Evolutionary conservation across 2,329 filamentous ascomycete species (phyloP).

Genomic region (Tolypocladium ovalisporum): DNA sequence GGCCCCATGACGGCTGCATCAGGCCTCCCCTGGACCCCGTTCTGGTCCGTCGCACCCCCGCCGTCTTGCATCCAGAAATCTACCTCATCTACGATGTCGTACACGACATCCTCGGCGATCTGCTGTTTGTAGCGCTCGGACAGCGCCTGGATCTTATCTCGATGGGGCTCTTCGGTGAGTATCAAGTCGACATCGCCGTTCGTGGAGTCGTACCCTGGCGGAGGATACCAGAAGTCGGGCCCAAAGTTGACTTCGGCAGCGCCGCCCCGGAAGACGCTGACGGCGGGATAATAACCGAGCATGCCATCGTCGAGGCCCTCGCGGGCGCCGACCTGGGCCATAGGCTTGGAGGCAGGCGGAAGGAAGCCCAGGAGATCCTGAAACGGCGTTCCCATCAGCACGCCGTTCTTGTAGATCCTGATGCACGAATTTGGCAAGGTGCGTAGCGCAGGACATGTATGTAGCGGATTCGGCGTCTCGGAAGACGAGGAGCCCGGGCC

Average conservation of each 20-base stretch:
- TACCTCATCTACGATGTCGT: constrained; percentile 89
- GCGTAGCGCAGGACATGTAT: constrained; percentile 62
- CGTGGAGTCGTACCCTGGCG: constrained; percentile 42
- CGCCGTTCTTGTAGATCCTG: constrained; percentile 86
- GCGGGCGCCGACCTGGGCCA: constrained; percentile 61
- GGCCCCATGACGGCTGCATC: constrained; percentile 30
- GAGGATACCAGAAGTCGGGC: constrained; percentile 83
- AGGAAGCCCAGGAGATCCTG: constrained; percentile 82
- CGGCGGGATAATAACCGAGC: constrained; percentile 88
- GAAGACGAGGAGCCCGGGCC: constrained; percentile 32
- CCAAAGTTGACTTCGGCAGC: constrained; percentile 92
- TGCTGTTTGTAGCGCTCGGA: constrained; percentile 81
- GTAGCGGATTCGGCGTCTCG: constrained; percentile 59
- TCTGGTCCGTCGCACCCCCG: constrained; percentile 35
- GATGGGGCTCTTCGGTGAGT: constrained; percentile 8
- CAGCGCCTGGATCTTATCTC: constrained; percentile 44
- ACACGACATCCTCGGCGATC: constrained; percentile 87
- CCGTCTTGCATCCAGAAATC: constrained; percentile 75
- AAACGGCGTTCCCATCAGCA: constrained; percentile 76
- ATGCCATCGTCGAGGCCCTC: constrained; percentile 89
- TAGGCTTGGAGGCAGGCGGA: constrained; percentile 73
- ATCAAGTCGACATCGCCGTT: constrained; percentile 38
- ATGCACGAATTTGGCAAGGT: constrained; percentile 81
- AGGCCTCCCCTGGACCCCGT: constrained; percentile 32
- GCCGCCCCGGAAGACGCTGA: constrained; percentile 85